These are phyloP conservation scores for Groenewaldozyma auringiensis DNA, from an alignment of 1,139 yeast species.

Conservation along the genomic window DNA sequence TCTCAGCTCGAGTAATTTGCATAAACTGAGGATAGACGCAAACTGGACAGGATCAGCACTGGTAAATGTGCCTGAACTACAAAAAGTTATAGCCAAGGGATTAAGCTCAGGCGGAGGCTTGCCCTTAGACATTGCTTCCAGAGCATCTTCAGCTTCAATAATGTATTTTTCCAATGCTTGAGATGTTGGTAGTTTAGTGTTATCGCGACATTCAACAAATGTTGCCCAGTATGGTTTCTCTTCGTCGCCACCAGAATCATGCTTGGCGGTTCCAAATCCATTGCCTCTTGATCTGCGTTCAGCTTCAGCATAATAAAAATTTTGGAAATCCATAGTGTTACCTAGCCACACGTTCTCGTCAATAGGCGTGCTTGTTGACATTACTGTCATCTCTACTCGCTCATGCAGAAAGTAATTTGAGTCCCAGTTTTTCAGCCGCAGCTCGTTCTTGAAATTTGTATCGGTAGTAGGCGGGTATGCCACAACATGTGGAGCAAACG, in stretches of 20 bases:
- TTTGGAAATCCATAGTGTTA: constrained; percentile 49
- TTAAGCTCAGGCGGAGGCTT: constrained; percentile 8
- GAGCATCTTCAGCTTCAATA: constrained; percentile 17
- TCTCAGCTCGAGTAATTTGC: constrained; percentile 30
- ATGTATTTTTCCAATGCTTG: constrained; percentile 24
- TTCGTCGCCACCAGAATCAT: neutral
- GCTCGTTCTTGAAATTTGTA: constrained; percentile 16
- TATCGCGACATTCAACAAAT: constrained; percentile 39
- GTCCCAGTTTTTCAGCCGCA: constrained; percentile 53
- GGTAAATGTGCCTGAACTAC: constrained; percentile 57
- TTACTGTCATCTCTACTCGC: constrained; percentile 67
- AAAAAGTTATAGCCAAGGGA: constrained; percentile 48
- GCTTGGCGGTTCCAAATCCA: neutral
- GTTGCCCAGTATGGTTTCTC: constrained; percentile 29
- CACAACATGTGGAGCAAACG: constrained; percentile 24
- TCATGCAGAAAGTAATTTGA: constrained; percentile 66
- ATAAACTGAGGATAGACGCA: constrained; percentile 23
- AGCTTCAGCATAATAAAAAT: constrained; percentile 18
- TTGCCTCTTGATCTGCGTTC: neutral
- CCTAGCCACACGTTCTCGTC: constrained; percentile 67
- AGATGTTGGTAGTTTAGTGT: constrained; percentile 47
- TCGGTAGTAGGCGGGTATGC: constrained; percentile 11
- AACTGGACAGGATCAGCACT: constrained; percentile 19
- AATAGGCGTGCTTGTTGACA: constrained; percentile 71
- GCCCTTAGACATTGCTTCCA: constrained; percentile 3